phyloP scores from a whole-genome alignment of 2,329 filamentous ascomycete genomes.

The Lachnellula hyalina region DNA sequence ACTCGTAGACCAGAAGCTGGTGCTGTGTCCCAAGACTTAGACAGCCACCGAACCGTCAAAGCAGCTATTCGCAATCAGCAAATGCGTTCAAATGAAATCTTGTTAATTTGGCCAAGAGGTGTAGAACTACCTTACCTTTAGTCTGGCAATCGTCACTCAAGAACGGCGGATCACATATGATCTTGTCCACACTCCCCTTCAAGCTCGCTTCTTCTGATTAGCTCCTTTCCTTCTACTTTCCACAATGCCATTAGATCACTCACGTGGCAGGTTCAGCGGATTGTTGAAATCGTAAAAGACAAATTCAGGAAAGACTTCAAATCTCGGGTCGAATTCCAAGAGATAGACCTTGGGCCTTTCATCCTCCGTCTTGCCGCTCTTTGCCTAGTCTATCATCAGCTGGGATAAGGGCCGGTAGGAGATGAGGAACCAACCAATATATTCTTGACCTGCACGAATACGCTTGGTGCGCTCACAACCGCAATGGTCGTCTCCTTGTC shows the following conservation, averaged over 20 bases:
- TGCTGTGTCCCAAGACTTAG: conserved; percentile 36
- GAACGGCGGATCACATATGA: conserved; percentile 76
- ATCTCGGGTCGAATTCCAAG: conserved; percentile 70
- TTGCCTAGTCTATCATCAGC: conserved; percentile 3
- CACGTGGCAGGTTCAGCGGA: conserved; percentile 60
- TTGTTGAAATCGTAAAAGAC: conserved; percentile 68
- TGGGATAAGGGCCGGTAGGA: background rate
- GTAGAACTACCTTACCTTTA: conserved; percentile 47
- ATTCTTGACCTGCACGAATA: conserved; percentile 72
- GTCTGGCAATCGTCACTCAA: conserved; percentile 76
- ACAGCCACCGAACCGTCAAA: conserved; percentile 69
- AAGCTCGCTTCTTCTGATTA: conserved; percentile 37
- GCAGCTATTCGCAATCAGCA: conserved; percentile 46
- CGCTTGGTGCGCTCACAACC: conserved; percentile 69
- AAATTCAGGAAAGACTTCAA: conserved; percentile 69
- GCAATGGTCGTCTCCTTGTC: conserved; percentile 55
- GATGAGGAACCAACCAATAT: conserved; percentile 45
- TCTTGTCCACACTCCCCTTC: conserved; percentile 59
- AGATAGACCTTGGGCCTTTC: conserved; percentile 55
- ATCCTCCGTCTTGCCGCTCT: conserved; percentile 27
- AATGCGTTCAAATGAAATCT: background rate
- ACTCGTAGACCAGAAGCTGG: conserved; percentile 32
- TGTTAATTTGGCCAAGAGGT: background rate
- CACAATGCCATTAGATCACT: conserved; percentile 14
- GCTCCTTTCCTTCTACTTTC: background rate